A percentile compares a stretch with the other conserved stretches of the same genome.
Evolutionary conservation across 345 rosid species (phyloP).

Genomic region (Hypericum androsaemum): DNA sequence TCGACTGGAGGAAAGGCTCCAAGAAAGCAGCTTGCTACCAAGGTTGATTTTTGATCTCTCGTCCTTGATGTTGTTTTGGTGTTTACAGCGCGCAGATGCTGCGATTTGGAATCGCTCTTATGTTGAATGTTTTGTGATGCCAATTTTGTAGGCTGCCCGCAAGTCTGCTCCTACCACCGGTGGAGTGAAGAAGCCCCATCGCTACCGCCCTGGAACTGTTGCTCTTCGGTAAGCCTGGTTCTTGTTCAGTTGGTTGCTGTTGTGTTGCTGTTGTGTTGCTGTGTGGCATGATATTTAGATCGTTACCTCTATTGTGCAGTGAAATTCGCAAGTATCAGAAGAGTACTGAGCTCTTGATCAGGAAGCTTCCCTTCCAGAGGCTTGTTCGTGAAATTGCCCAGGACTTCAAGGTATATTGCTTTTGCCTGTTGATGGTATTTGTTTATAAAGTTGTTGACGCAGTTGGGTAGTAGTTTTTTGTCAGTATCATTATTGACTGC

Average conservation of each 20-base stretch:
- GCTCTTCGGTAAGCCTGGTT: neutral
- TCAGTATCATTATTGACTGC: too few relatives aligned
- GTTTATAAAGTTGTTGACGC: too few relatives aligned
- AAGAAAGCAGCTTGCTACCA: slow-evolving; percentile 4
- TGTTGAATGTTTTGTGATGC: too few relatives aligned
- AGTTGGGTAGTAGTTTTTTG: too few relatives aligned
- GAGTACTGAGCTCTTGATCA: slow-evolving; percentile 2
- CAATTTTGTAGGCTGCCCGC: slow-evolving; percentile 1
- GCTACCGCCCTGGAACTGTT: too few relatives aligned
- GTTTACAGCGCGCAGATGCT: too few relatives aligned
- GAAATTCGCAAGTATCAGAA: slow-evolving; percentile 5
- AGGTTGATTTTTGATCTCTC: neutral
- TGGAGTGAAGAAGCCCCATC: slow-evolving; percentile 6
- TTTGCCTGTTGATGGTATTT: neutral
- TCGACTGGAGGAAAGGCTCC: slow-evolving; percentile 6
- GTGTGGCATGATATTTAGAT: neutral
- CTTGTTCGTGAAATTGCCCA: slow-evolving; percentile 5
- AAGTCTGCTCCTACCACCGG: slow-evolving; percentile 5
- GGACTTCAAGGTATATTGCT: slow-evolving; percentile 2
- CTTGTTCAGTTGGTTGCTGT: too few relatives aligned
- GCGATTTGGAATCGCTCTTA: too few relatives aligned
- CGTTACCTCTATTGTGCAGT: neutral
- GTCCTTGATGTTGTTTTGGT: neutral
- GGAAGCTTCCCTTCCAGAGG: slow-evolving; percentile 3
- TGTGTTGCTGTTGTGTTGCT: slow-evolving; percentile 1